Base-by-base conservation (phyloP, 2,329 filamentous ascomycete genomes). In the Sporothrix variecibatus region DNA sequence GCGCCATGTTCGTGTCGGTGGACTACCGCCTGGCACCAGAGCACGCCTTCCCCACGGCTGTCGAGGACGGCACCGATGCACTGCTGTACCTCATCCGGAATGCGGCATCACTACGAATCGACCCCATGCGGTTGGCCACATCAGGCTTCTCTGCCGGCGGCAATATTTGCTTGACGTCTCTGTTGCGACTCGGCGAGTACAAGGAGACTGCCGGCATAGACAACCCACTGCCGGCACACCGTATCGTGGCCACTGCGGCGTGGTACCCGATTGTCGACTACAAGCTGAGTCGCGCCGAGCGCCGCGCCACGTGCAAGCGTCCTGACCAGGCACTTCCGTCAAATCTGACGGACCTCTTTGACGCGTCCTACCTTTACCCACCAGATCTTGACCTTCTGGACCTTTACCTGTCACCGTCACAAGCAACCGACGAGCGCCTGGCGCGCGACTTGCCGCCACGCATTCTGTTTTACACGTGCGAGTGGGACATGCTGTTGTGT, bases 11-110 rank as follows among this genome's bases (percentile, higher is more conserved):
- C 72, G 86, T 92, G 75, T 88, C 87, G 1, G 89, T 92, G 77
- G 89, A 91, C 78, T 93, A 93, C 79, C 87, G 91, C n/a, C 85
- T 92, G 1, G 90, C 90, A 0, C 91, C 91, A 0, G 87, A 88
- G 78, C 84, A 87, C 76, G 90, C 90, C 0, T 92, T 91, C 78
- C 91, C 90, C 0, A 87, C 87, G 0, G 87, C 89, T 0, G 86
- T 92, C 0, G 89, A 93, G 76, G 91, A 93, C 79, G 88, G 88
- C 60, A 87, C 89, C 38, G 90, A 92, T 75, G 88, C 90, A 0
- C 80, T 92, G 9, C 79, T 90, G n/a, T 90, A 91, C 79, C 83
- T 92, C 38, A 85, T 86, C 62, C 82, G 84, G 1, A 85, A 89
- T 72, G 88, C 89, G 0, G 82, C 83, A 38, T 87, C 90, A 64